A percentile compares a stretch with the other conserved stretches of the same genome.
Evolutionary conservation across 768 basidiomycete genomes (phyloP).

Genomic region (Leucocoprinus leucothites): DNA sequence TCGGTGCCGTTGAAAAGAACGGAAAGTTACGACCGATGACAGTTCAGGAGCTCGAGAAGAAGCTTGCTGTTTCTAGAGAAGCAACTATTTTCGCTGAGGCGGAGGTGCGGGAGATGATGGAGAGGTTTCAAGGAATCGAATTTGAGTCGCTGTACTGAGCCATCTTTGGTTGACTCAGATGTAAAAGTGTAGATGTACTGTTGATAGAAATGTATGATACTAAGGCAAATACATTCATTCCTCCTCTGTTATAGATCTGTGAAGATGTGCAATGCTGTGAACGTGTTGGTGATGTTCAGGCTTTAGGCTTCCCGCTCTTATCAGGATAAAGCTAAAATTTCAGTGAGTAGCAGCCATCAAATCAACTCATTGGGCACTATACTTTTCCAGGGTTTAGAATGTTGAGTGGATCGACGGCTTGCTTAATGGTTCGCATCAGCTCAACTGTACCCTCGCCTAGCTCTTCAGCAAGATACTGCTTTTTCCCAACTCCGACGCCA

Average conservation of each 20-base stretch:
- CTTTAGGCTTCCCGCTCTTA: slow-evolving; percentile 13
- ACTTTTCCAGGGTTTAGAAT: slow-evolving; percentile 88
- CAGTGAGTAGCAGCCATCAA: slow-evolving; percentile 8
- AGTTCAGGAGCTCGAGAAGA: slow-evolving; percentile 73
- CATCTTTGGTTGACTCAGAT: too few species aligned
- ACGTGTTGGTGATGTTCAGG: not conserved
- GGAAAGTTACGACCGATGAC: slow-evolving; percentile 52
- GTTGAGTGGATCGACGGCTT: slow-evolving; percentile 72
- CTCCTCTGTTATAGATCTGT: not conserved
- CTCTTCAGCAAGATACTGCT: slow-evolving; percentile 78
- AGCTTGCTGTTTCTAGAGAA: slow-evolving; percentile 65
- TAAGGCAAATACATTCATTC: not conserved
- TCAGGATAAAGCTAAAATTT: slow-evolving; percentile 31
- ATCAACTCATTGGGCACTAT: slow-evolving; percentile 3
- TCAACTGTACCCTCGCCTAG: slow-evolving; percentile 79
- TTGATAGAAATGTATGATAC: too few species aligned
- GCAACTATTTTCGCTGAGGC: slow-evolving; percentile 70
- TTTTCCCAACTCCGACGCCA: slow-evolving; percentile 86
- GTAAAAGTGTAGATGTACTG: too few species aligned
- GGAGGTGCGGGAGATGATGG: slow-evolving; percentile 74
- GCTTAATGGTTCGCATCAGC: slow-evolving; percentile 85
- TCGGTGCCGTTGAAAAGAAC: slow-evolving; percentile 53
- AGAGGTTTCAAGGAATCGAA: slow-evolving; percentile 53
- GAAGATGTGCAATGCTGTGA: not conserved
- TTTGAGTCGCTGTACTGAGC: slow-evolving; percentile 2